Conservation (phyloP, 164 flowering plant genomes). For the Amborella trichopoda region DNA sequence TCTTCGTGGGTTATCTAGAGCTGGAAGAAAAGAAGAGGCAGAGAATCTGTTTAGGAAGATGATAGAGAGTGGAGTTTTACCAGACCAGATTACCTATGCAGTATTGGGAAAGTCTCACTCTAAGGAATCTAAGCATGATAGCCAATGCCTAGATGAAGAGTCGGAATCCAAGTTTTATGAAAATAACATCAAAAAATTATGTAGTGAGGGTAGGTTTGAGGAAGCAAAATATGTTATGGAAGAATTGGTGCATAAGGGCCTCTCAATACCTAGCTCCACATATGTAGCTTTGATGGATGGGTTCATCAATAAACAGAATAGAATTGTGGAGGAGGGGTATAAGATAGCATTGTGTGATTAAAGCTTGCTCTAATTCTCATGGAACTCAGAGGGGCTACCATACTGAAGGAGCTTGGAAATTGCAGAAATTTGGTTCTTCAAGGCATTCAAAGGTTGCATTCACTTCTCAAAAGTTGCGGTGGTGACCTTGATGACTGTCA, state of each 20-base stretch:
- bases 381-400: too few species aligned
- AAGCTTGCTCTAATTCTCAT: too few species aligned
- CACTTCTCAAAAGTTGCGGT: too few species aligned
- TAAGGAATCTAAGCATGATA: slow-evolving; percentile 7
- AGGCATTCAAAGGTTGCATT: too few species aligned
- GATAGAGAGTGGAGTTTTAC: slow-evolving; percentile 20
- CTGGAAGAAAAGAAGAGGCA: slow-evolving; percentile 44
- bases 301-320: slow-evolving; percentile 53
- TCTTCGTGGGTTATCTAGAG: slow-evolving; percentile 33
- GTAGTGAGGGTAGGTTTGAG: slow-evolving; percentile 44
- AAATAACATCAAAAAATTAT: slow-evolving; percentile 43
- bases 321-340: too few species aligned
- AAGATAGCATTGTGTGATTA: too few species aligned
- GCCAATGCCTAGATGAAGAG: slow-evolving; percentile 12
- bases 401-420: too few species aligned
- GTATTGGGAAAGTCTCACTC: slow-evolving; percentile 1
- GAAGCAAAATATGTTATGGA: slow-evolving; percentile 50
- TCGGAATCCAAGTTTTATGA: slow-evolving; percentile 28
- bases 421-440: too few species aligned
- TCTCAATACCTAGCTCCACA: slow-evolving; percentile 28
- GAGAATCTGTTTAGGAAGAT: slow-evolving; percentile 36
- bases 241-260: slow-evolving; percentile 39
- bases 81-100: slow-evolving; percentile 9
- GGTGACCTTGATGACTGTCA: too few species aligned
- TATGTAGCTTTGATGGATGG: slow-evolving; percentile 56